A percentile compares a stretch with the other conserved stretches of the same genome.
Conservation (phyloP, 2,329 filamentous ascomycete genomes). For the Diaporthe sp. region DNA sequence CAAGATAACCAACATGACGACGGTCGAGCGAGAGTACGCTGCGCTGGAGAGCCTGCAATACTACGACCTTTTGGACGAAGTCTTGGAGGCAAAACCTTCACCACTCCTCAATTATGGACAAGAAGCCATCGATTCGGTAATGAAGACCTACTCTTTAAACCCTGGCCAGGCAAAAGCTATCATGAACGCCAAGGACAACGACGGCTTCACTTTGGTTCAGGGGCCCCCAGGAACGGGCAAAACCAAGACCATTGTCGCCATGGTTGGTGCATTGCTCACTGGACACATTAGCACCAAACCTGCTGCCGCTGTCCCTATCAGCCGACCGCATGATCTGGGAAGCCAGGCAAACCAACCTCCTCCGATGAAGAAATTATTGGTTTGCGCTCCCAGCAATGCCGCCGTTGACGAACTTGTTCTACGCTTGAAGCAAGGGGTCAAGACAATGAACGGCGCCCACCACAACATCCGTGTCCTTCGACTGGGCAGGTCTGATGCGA, state of each 20-base stretch:
- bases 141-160: slow-evolving; percentile 86
- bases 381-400: slow-evolving; percentile 98
- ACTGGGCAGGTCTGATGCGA: slow-evolving; percentile 89
- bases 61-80: slow-evolving; percentile 95
- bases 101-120: slow-evolving; percentile 85
- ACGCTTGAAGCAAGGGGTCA: slow-evolving; percentile 88
- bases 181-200: slow-evolving; percentile 91
- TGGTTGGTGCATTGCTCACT: slow-evolving; percentile 88
- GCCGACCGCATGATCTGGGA: slow-evolving; percentile 51
- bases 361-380: slow-evolving; percentile 83
- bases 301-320: slow-evolving; percentile 58
- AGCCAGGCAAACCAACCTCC: slow-evolving; percentile 42
- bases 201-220: slow-evolving; percentile 96
- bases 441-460: slow-evolving; percentile 76
- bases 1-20: slow-evolving; percentile 92
- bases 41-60: slow-evolving; percentile 91
- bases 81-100: slow-evolving; percentile 86
- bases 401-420: slow-evolving; percentile 96
- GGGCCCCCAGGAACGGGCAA: slow-evolving; percentile 97
- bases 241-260: slow-evolving; percentile 97
- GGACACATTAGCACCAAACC: slow-evolving; percentile 57
- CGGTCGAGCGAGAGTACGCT: slow-evolving; percentile 94
- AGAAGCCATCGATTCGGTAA: slow-evolving; percentile 74
- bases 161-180: slow-evolving; percentile 91
- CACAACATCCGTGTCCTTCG: slow-evolving; percentile 89